Percentiles rank a stretch among this genome's conserved stretches.
Evolutionary conservation across 805 yeast species (phyloP).

Genomic region (Saturnispora galanensis): DNA sequence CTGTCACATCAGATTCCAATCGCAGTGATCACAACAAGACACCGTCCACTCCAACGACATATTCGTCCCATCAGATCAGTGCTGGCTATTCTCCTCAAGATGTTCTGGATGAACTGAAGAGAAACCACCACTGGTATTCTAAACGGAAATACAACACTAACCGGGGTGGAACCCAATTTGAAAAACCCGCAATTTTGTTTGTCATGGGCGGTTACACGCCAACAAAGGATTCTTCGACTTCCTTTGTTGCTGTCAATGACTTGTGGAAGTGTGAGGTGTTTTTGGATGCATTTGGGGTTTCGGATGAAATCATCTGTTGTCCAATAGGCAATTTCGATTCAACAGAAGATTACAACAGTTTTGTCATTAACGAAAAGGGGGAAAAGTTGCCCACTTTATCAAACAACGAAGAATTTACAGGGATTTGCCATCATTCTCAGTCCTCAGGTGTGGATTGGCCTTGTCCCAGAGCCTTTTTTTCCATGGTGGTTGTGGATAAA

Average conservation of each 20-base stretch:
- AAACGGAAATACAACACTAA: background rate
- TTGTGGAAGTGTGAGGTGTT: slow-evolving; percentile 27
- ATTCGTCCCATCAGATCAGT: background rate
- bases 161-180: background rate
- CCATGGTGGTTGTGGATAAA: slow-evolving; percentile 18
- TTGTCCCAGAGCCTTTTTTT: slow-evolving; percentile 22
- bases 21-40: background rate
- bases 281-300: slow-evolving; percentile 25
- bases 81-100: background rate
- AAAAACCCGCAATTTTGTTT: slow-evolving; percentile 27
- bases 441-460: slow-evolving; percentile 21
- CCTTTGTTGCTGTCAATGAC: slow-evolving; percentile 27
- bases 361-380: slow-evolving; percentile 14
- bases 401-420: slow-evolving; percentile 14
- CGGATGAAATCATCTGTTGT: slow-evolving; percentile 22
- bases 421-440: slow-evolving; percentile 16
- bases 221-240: slow-evolving; percentile 18
- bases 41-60: background rate
- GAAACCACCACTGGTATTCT: background rate
- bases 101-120: background rate
- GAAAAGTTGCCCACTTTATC: slow-evolving; percentile 8
- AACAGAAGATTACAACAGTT: slow-evolving; percentile 15
- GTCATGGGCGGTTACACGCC: slow-evolving; percentile 43
- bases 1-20: background rate
- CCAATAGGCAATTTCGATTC: slow-evolving; percentile 25